Evolutionary conservation across 129 eudicot genomes (phyloP), one percentile per base, ranked within the genome.

Genomic region (Artemisia annua): DNA sequence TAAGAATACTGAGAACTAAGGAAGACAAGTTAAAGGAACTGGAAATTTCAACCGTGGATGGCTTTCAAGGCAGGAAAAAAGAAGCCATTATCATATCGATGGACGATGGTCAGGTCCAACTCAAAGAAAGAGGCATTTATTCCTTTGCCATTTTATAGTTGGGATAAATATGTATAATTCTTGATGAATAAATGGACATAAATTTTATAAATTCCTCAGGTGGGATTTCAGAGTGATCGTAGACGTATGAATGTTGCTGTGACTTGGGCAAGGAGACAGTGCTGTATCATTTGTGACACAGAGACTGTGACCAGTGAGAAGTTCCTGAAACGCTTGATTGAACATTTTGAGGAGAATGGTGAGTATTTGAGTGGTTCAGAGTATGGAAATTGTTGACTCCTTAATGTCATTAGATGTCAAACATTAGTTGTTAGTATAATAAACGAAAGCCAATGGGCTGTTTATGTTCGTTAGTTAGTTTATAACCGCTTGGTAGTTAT

Each of bases 321-420:
- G 67, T 92, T 92, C 77, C 74, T 92, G 87, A 92, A 92, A 77
- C 86, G 96, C 17, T 72, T 92, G 68, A 67, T 92, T 22, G 96
- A 92, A 61, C 89, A 92, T 81, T 92, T 92, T 63, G 97, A 92
- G 85, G 96, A 92, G 83, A 76, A 92, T 76, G 96, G 89, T 64
- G 97, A 92, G 75, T 92, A 92, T 79, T 69, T 92, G 85, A 89
- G 98, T 66, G 98, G 95, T 67, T 92, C 98, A 67, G 96, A 87
- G 75, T 92, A 92, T 74, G 83, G 75, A 61, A 86, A 80, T 51
- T n/a, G n/a, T n/a, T n/a, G n/a, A n/a, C n/a, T n/a, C n/a, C n/a
- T n/a, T n/a, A n/a, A n/a, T n/a, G n/a, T n/a, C n/a, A n/a, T n/a
- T n/a, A n/a, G n/a, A n/a, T n/a, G n/a, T n/a, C n/a, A n/a, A n/a